These are phyloP conservation scores for Passiflora organensis DNA, from an alignment of 345 rosid species.

Conservation along the genomic window DNA sequence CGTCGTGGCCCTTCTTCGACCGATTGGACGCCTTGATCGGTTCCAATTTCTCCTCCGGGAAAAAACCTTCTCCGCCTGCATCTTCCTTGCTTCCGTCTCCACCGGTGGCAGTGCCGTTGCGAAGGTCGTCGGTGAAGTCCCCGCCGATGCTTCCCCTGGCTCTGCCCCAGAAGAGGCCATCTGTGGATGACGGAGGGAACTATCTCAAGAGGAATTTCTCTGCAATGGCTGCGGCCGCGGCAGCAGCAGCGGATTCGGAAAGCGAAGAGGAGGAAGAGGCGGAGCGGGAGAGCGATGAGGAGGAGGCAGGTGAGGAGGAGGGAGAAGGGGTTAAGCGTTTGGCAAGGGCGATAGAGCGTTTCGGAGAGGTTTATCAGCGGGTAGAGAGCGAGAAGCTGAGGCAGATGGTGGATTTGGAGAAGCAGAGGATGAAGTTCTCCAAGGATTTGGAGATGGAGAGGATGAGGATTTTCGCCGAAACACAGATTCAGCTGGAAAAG, in stretches of 20 bases:
- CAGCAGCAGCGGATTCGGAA: conserved; percentile 41
- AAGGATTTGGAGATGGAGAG: conserved; percentile 96
- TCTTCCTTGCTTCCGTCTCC: conserved; percentile 45
- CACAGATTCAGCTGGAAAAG: conserved; percentile 87
- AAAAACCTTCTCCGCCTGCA: conserved; percentile 20
- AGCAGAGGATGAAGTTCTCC: conserved; percentile 92
- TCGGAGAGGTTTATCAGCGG: conserved; percentile 78
- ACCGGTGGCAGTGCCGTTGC: conserved; percentile 44
- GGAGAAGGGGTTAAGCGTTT: conserved; percentile 52
- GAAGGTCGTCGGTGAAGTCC: conserved; percentile 21
- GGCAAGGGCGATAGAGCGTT: conserved; percentile 73
- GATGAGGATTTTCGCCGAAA: conserved; percentile 88
- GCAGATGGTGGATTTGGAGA: conserved; percentile 97
- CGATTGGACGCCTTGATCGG: conserved; percentile 76
- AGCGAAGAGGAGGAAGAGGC: conserved; percentile 41
- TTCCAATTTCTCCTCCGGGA: conserved; percentile 34
- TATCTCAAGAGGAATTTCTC: conserved; percentile 66
- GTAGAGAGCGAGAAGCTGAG: conserved; percentile 82
- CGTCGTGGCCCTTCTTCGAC: conserved; percentile 83
- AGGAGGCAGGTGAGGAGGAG: conserved; percentile 22
- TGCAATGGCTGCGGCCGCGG: conserved; percentile 88
- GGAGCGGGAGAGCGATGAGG: conserved; percentile 30
- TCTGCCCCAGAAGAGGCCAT: conserved; percentile 64
- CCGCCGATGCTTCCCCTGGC: conserved; percentile 38
- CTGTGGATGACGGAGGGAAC: conserved; percentile 39